These are phyloP conservation scores for Apiotrichum porosum DNA, from an alignment of 1,284 basidiomycete genomes.

Conservation along the genomic window DNA sequence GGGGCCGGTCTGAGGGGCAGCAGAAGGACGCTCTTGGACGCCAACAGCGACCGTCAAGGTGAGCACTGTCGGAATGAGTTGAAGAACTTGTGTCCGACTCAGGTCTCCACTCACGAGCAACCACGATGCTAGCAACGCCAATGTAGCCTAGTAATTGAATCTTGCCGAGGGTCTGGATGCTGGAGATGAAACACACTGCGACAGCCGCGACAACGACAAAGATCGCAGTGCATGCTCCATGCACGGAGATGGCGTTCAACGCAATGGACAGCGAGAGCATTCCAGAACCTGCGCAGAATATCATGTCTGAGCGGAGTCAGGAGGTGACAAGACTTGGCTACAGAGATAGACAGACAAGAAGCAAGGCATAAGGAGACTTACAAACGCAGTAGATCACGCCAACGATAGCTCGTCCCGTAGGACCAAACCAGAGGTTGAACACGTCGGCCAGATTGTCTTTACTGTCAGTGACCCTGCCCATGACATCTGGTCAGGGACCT, in stretches of 20 bases:
- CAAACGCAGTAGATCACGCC: too few relatives aligned
- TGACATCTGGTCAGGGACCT: too few relatives aligned
- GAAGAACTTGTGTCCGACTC: conserved; percentile 1
- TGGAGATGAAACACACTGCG: conserved; percentile 22
- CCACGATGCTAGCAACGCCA: conserved; percentile 24
- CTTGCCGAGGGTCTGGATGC: conserved; percentile 29
- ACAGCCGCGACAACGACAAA: conserved; percentile 28
- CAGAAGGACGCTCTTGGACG: conserved; percentile 35
- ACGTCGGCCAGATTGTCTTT: too few relatives aligned
- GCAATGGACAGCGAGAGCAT: conserved; percentile 1
- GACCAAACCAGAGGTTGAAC: too few relatives aligned
- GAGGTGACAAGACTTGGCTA: too few relatives aligned
- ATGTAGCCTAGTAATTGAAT: conserved; percentile 35
- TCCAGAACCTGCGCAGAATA: conserved; percentile 9
- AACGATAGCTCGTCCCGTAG: too few relatives aligned
- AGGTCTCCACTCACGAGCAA: conserved; percentile 11
- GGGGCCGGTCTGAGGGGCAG: conserved; percentile 29
- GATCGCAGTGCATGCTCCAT: conserved; percentile 31
- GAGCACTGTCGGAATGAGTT: conserved; percentile 28
- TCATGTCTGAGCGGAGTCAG: conserved; percentile 4
- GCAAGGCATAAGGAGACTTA: conserved; percentile 15
- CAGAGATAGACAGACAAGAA: too few relatives aligned
- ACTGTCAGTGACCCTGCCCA: too few relatives aligned
- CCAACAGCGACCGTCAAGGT: conserved; percentile 38
- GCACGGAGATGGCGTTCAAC: conserved; percentile 27